Base-by-base conservation (phyloP, 2,329 filamentous ascomycete genomes). In the Scedosporium boydii region DNA sequence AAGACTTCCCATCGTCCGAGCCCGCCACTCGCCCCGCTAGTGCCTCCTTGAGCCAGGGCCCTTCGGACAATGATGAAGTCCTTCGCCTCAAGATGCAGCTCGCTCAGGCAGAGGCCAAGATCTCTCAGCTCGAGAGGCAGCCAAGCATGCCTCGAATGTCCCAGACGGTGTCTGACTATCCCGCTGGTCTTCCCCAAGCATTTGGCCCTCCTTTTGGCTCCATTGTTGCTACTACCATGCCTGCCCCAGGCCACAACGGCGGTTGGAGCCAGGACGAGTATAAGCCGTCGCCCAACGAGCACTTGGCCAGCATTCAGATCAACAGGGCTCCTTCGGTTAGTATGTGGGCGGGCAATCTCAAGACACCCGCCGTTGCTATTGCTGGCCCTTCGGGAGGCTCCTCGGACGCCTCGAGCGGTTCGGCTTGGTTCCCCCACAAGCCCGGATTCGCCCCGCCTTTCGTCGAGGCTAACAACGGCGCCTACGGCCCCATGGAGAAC, bases 11-110 rank as follows among this genome's bases (percentile, higher is more conserved):
- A 57, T 74, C 73, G 27, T 78, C 80, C 16, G 77, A 75, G 26
- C 78, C 81, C 1, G 76, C 77, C n/a, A 80, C 78, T 60, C 78
- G 80, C 44, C 78, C 82, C 48, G 78, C 83, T 26, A 87, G 82
- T 69, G 76, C 78, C 46, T 73, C 74, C 6, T 72, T 80, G 6
- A 78, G 80, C 29, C 79, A 80, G 51, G 68, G 69, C 62, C 70
- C 73, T 58, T 63, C 64, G 12, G 72, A 75, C 60, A 75, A 76
- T 38, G 83, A 85, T 34, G 88, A 91, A 71, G 75, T 92, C 29
- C 75, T 85, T 64, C 85, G 84, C 60, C 78, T 93, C 63, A 90
- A 89, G 76, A 75, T 86, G 60, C 85, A 92, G 74, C 82, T 93
- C 60, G 87, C 87, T 53, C 81, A 86, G 65, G 88, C 89, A 42